These are phyloP conservation scores for Macadamia integrifolia DNA, from an alignment of 164 flowering plant species.

Conservation along the genomic window DNA sequence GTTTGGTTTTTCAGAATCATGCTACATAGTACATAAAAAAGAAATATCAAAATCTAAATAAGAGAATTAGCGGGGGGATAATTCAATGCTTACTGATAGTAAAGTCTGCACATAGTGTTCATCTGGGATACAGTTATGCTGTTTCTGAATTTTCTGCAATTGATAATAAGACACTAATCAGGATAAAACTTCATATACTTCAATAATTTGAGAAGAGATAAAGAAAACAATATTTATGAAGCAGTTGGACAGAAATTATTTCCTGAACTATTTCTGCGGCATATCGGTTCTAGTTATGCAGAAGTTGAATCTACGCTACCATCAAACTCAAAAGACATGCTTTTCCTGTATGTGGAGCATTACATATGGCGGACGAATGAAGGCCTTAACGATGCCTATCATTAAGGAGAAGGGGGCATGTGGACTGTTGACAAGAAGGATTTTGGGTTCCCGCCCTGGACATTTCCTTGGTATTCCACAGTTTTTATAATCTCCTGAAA, in stretches of 20 bases:
- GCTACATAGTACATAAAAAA: neutral
- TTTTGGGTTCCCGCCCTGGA: no score
- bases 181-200: neutral
- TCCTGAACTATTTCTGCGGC: neutral
- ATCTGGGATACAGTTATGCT: conserved; percentile 95
- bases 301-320: neutral
- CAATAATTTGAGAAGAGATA: neutral
- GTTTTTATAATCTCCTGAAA: no score
- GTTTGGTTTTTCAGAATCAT: no score
- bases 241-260: neutral
- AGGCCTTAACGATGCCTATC: neutral
- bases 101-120: conserved; percentile 91
- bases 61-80: neutral
- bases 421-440: no score
- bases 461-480: no score
- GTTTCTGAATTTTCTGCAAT: conserved; percentile 83
- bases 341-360: neutral
- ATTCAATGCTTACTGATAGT: conserved; percentile 55
- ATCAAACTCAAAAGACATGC: neutral
- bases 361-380: neutral
- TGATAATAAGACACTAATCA: conserved; percentile 6
- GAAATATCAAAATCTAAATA: neutral
- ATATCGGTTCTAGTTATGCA: neutral
- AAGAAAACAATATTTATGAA: neutral
- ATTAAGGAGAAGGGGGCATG: neutral